Percentiles rank a stretch among this genome's conserved stretches.
phyloP scores from a whole-genome alignment of 1,284 basidiomycete genomes.

The Malassezia dermatis region DNA sequence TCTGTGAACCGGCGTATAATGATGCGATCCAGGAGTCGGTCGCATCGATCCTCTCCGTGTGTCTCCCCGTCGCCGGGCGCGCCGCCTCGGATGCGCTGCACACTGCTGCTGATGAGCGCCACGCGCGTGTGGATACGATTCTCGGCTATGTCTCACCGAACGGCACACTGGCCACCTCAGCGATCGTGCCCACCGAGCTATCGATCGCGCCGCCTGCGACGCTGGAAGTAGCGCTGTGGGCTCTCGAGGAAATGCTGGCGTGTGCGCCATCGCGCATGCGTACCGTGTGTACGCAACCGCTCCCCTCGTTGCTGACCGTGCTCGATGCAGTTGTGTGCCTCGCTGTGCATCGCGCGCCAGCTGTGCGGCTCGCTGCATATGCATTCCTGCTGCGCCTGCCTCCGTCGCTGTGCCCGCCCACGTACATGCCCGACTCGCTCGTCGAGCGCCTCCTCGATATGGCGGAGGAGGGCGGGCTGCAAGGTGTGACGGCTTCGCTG shows the following conservation, averaged over 20 bases:
- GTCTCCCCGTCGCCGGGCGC: neutral
- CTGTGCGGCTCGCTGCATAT: constrained; percentile 36
- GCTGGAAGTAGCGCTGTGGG: constrained; percentile 32
- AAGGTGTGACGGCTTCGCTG: constrained; percentile 16
- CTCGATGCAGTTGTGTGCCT: constrained; percentile 31
- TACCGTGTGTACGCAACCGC: constrained; percentile 14
- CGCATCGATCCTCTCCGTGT: neutral
- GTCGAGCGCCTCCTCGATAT: constrained; percentile 25
- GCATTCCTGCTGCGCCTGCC: constrained; percentile 33
- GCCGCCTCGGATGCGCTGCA: neutral
- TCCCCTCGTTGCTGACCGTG: constrained; percentile 1
- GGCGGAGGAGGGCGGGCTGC: constrained; percentile 32
- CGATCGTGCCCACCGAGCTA: neutral
- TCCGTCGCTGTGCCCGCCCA: neutral
- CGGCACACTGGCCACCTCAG: neutral
- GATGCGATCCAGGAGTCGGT: neutral
- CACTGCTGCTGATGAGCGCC: neutral
- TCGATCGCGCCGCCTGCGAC: neutral
- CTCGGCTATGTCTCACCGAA: neutral
- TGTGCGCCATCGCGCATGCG: constrained; percentile 20
- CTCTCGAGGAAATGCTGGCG: constrained; percentile 27
- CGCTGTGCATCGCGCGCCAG: constrained; percentile 20
- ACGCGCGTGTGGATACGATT: neutral
- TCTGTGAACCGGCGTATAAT: neutral
- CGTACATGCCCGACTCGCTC: neutral